Evolutionary conservation across 805 yeast species (phyloP).

Genomic region (Candida qinlingensis): DNA sequence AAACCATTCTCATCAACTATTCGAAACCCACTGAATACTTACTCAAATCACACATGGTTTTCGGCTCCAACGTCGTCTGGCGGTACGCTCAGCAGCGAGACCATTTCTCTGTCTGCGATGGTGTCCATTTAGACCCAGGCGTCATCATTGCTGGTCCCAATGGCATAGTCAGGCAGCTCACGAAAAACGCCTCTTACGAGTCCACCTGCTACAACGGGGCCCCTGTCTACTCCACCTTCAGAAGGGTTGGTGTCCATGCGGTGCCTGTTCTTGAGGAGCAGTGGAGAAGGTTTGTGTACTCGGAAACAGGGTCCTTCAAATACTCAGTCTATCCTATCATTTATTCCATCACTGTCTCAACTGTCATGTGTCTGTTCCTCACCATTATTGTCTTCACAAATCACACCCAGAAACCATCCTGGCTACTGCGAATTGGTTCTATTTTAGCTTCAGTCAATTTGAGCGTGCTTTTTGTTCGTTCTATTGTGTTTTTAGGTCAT

Average conservation of each 20-base stretch:
- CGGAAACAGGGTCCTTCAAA: conserved; percentile 40
- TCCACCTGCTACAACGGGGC: conserved; percentile 29
- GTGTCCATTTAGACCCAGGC: conserved; percentile 29
- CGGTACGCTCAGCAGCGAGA: conserved; percentile 24
- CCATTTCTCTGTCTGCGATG: conserved; percentile 28
- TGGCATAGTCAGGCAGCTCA: conserved; percentile 12
- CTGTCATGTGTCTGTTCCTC: conserved; percentile 57
- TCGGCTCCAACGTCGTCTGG: conserved; percentile 29
- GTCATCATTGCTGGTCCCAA: conserved; percentile 22
- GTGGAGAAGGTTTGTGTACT: conserved; percentile 43
- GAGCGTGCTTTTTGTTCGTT: conserved; percentile 40
- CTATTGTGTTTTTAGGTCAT: conserved; percentile 38
- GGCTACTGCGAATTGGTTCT: conserved; percentile 45
- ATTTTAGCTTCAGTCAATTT: conserved; percentile 51
- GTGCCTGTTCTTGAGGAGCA: conserved; percentile 41
- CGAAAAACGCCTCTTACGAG: conserved; percentile 18
- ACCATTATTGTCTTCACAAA: conserved; percentile 62
- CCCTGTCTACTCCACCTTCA: conserved; percentile 33
- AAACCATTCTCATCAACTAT: neutral
- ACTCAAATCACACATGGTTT: conserved; percentile 10
- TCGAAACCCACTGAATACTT: neutral
- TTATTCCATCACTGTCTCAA: conserved; percentile 57
- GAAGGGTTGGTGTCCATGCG: conserved; percentile 20
- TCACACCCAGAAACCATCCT: conserved; percentile 57
- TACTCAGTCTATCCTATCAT: conserved; percentile 58